Evolutionary conservation across 768 basidiomycete species (phyloP), one percentile per base, ranked within the genome.

Genomic region (Candolleomyces eurysporus): DNA sequence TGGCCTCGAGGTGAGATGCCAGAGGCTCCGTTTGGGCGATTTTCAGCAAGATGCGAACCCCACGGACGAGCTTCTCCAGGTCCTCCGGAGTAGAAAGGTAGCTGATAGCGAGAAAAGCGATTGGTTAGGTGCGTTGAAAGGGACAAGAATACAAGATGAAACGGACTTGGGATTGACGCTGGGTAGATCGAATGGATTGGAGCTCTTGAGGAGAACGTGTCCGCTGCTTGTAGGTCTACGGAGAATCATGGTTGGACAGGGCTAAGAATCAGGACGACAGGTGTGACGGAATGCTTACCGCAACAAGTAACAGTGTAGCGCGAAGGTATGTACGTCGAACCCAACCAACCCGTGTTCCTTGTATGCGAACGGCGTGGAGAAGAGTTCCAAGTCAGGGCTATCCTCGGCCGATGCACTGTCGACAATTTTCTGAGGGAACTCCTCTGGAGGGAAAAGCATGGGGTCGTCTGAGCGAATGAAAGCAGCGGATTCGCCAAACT

Each of bases 391-490:
- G 68, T 84, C 83, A 16, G 82, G 83, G 49, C 79, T 79, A 26
- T 76, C 74, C 21, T 72, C 61, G 0, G 73, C 78, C 16, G 82
- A 82, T 3, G 81, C 79, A 51, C 71, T 79, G 60, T 83, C 82
- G 64, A 76, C 61, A 60, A 82, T 48, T 42, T 72, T 71, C 48
- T 75, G 71, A 10, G 73, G 71, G 61, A 69, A 79, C 54, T 78
- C 68, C 1, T 61, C 63, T 6, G 67, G 60, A 3, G 80, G 78
- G 67, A 86, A 86, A 2, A 87, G 66, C 11, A 64, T 66, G 1
- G 79, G 79, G 60, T 88, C 83, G 60, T 80, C 79, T 5, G 83
- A 79, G 14, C 86, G 82, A 46, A 84, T 70, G 65, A 89, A 88
- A 1, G 84, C 87, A 31, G 79, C 84, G 5, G 81, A 76, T 70